Evolutionary conservation across 1,284 basidiomycete species (phyloP), one percentile per base, ranked within the genome.

Genomic region (Peniophora sp.): DNA sequence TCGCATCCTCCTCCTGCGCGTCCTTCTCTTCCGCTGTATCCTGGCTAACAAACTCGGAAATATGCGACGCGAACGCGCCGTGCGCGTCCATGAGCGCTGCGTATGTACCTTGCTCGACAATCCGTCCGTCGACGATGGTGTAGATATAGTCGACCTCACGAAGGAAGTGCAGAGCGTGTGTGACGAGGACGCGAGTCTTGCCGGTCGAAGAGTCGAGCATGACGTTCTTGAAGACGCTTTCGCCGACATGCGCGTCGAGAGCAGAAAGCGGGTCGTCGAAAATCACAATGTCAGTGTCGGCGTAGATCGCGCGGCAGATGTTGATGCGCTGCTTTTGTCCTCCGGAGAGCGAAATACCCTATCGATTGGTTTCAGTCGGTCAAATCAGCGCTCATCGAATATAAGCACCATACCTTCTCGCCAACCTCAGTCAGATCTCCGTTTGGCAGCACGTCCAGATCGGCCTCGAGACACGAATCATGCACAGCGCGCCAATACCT

Each of bases 381-480:
- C 10, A 20, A 14, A 6, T 45, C 20, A 20, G 27, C 36, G 16
- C 50, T 48, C 36, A 45, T 27, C 14, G 12, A 24, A 10, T 45
- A 27, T 41, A 16, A 19, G 6, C 20, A 8, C 17, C 58, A 9
- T 36, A 66, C 83, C 69, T 85, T 89, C 67, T 94, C 92, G n/a
- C 92, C 92, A 48, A 96, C 93, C 64, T 93, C 89, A 0, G 93
- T 96, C 55, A 86, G 62, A 61, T 97, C 91, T 3, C 89, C 89
- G 53, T 89, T 74, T 1, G 89, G 85, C 36, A 93, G 73, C 68
- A 92, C 80, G 43, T 86, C 85, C 22, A 95, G 69, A 68, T 95
- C 91, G 2, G 82, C 77, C 56, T 85, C 83, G 24, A 95, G 71
- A 60, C 85, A 92, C 0, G 89, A 78, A 60, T 88, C 83, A 11